A percentile compares a stretch with the other conserved stretches of the same genome.
These are phyloP conservation scores for Colletotrichum sp. DNA, from an alignment of 2,329 filamentous ascomycete genomes.

Conservation along the genomic window DNA sequence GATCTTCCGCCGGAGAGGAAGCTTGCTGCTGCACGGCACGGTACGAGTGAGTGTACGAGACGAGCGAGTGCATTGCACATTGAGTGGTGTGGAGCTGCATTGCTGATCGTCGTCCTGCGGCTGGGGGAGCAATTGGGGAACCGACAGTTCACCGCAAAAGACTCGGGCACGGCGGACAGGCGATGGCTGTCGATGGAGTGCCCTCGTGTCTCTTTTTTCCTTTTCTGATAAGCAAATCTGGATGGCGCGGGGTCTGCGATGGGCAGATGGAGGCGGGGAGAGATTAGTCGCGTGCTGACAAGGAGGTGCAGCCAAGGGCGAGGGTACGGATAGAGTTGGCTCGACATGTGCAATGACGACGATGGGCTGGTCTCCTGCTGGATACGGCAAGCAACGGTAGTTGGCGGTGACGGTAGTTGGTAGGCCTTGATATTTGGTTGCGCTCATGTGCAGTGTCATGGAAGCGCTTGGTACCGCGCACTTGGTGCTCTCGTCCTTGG, in stretches of 20 bases:
- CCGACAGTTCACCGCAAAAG: background rate
- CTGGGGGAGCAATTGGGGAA: background rate
- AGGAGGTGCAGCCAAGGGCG: background rate
- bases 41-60: background rate
- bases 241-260: background rate
- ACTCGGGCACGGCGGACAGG: slow-evolving; percentile 11
- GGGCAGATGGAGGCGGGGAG: slow-evolving; percentile 8
- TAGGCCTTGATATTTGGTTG: background rate
- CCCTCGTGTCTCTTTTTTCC: slow-evolving; percentile 7
- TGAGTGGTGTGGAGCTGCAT: background rate
- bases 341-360: slow-evolving; percentile 13
- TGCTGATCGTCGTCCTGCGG: slow-evolving; percentile 2
- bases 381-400: background rate
- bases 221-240: slow-evolving; percentile 9
- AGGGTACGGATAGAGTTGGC: background rate
- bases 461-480: background rate
- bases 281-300: slow-evolving; percentile 4
- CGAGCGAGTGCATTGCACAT: background rate
- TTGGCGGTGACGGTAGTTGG: background rate
- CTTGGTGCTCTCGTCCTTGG: background rate
- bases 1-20: background rate
- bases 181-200: slow-evolving; percentile 2
- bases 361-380: background rate
- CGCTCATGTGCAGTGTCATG: background rate
- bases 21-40: background rate